Base-by-base conservation (phyloP, 768 basidiomycete genomes). In the Grammothele lineata region DNA sequence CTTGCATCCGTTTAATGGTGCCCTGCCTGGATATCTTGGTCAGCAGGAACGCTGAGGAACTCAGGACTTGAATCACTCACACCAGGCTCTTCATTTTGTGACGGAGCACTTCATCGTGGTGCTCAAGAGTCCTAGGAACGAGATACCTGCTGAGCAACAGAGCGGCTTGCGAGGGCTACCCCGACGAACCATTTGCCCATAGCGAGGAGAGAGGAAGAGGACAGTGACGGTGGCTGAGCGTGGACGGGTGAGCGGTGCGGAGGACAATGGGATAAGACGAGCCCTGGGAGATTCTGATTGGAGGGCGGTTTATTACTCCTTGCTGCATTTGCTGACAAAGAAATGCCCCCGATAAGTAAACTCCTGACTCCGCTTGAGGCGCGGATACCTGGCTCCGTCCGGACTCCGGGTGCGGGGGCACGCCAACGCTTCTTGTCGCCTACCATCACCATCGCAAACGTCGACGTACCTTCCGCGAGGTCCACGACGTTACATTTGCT, bases 31-130 rank as follows among this genome's bases (percentile, higher is more conserved):
- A 56, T 22, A 41, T 36, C 24, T 44, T 45, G n/a, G 48, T 41
- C 38, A 37, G 22, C 5, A 22, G 22, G 32, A 36, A 19, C 45
- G 27, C 33, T 48, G 64, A 32, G 33, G 32, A 39, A 30, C n/a
- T n/a, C n/a, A n/a, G n/a, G n/a, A n/a, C n/a, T n/a, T n/a, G n/a
- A n/a, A 27, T 25, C 35, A 58, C 87, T 60, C 78, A 91, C 88
- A 89, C 82, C 58, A 91, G 61, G 56, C 70, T 80, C 67, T 83
- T 87, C 55, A 91, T 73, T 78, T 90, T 91, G 50, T 77, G 70
- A 55, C 76, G 75, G 9, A 91, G 68, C 27, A 89, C 80, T 59
- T 85, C 78, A 67, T 91, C 88, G 50, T 78, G 74, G 58, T 84
- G 79, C 62, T 80, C 78, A 34, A 77, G 66, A 15, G 84, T 85